Conservation (phyloP, 2,329 filamentous ascomycete species). For the Coniochaeta prunicola region DNA sequence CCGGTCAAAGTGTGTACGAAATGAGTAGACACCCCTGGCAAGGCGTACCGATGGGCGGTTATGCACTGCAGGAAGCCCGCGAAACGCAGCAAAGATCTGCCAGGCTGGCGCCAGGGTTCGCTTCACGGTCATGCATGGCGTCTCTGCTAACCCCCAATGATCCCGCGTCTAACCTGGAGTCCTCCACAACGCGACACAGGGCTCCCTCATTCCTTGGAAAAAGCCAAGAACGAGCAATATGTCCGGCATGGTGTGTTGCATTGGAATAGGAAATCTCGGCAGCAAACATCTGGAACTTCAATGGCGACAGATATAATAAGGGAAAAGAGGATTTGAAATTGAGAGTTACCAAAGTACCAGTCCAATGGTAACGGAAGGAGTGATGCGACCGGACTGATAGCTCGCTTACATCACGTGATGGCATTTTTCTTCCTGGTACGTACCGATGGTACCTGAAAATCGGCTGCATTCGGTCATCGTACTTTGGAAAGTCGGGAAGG, state of each 20-base stretch:
- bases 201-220: neutral
- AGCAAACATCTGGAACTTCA: too few relatives aligned
- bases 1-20: neutral
- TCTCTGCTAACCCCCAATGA: neutral
- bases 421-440: neutral
- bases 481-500: neutral
- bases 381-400: neutral
- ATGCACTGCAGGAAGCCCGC: neutral
- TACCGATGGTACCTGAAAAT: neutral
- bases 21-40: neutral
- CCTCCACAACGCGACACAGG: neutral
- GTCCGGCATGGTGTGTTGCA: too few relatives aligned
- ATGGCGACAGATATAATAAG: too few relatives aligned
- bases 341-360: too few relatives aligned
- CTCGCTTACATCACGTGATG: neutral
- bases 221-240: too few relatives aligned
- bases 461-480: neutral
- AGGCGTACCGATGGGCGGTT: neutral
- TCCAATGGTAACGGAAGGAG: too few relatives aligned
- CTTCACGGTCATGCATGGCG: neutral
- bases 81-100: neutral
- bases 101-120: neutral
- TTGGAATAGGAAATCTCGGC: too few relatives aligned
- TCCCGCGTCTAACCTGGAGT: neutral
- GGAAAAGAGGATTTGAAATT: too few relatives aligned